These are phyloP conservation scores for Penicillium sp. DNA, from an alignment of 2,329 filamentous ascomycete genomes.

Conservation along the genomic window DNA sequence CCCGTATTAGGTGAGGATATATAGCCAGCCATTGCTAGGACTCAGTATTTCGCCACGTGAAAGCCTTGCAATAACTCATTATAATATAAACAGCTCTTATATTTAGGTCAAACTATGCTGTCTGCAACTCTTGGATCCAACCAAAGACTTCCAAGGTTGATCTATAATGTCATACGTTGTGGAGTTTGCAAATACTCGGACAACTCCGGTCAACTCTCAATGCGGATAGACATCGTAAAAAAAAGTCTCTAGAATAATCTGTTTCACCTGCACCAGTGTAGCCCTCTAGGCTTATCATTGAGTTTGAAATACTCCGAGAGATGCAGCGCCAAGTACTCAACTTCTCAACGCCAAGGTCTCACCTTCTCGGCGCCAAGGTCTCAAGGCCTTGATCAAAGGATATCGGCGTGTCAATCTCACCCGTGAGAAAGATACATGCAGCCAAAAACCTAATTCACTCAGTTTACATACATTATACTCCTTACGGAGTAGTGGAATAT, in stretches of 20 bases:
- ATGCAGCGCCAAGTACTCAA: background rate
- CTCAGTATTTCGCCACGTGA: background rate
- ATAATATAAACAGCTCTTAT: background rate
- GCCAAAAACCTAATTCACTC: background rate
- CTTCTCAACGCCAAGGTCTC: background rate
- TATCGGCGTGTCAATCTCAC: background rate
- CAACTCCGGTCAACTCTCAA: background rate
- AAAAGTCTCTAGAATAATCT: background rate
- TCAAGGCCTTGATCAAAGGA: background rate
- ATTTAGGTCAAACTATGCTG: background rate
- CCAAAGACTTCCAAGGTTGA: too few relatives aligned
- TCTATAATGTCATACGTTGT: background rate
- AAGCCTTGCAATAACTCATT: background rate
- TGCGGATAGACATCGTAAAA: background rate
- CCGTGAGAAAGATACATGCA: background rate
- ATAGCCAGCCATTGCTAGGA: background rate
- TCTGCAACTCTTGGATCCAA: background rate
- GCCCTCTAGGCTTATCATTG: background rate
- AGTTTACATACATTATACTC: background rate
- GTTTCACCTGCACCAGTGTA: too few relatives aligned
- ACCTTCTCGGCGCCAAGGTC: background rate
- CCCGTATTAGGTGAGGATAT: background rate
- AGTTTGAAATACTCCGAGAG: background rate
- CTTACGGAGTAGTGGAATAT: background rate
- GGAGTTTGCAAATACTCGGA: background rate